Conservation (phyloP, 805 yeast genomes). For the Sungouiella thailandica region DNA sequence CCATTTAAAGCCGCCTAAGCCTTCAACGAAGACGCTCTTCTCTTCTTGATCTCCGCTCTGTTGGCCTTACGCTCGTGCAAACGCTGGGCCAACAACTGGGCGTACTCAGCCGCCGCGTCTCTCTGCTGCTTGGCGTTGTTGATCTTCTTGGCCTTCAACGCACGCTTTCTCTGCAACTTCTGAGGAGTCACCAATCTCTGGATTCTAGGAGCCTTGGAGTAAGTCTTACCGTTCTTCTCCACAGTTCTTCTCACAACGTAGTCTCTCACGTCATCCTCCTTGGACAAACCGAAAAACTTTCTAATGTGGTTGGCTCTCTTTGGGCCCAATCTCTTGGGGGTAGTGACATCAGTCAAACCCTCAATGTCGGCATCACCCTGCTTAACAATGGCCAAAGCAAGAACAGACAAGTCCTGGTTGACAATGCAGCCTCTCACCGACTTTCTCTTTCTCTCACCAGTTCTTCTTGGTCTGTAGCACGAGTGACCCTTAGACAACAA, state of each 20-base stretch:
- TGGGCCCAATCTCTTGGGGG: constrained; percentile 99
- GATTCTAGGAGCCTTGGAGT: constrained; percentile 99
- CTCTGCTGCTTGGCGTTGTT: constrained; percentile 97
- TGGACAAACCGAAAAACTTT: constrained; percentile 97
- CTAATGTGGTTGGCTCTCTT: constrained; percentile 99
- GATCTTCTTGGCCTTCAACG: constrained; percentile 86
- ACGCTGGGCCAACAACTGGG: constrained; percentile 97
- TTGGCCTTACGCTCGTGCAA: constrained; percentile 97
- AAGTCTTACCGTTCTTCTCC: constrained; percentile 95
- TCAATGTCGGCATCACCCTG: constrained; percentile 95
- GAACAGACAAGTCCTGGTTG: constrained; percentile 93
- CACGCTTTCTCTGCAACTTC: constrained; percentile 98
- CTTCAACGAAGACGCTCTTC: constrained; percentile 99
- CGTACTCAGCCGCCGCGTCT: constrained; percentile 99
- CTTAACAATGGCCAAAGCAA: constrained; percentile 89
- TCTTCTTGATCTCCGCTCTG: constrained; percentile 97
- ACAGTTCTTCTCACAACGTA: constrained; percentile 98
- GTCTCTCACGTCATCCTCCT: constrained; percentile 78
- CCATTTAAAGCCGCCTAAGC: constrained; percentile 46
- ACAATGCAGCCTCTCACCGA: constrained; percentile 99
- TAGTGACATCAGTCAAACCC: constrained; percentile 91
- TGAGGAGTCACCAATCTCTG: constrained; percentile 99
- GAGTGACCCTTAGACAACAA: constrained; percentile 91
- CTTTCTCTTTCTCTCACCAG: constrained; percentile 99
- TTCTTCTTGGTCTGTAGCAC: constrained; percentile 99